These are phyloP conservation scores for Suhomyces bokatorum DNA, from an alignment of 1,139 yeast genomes.

Conservation along the genomic window DNA sequence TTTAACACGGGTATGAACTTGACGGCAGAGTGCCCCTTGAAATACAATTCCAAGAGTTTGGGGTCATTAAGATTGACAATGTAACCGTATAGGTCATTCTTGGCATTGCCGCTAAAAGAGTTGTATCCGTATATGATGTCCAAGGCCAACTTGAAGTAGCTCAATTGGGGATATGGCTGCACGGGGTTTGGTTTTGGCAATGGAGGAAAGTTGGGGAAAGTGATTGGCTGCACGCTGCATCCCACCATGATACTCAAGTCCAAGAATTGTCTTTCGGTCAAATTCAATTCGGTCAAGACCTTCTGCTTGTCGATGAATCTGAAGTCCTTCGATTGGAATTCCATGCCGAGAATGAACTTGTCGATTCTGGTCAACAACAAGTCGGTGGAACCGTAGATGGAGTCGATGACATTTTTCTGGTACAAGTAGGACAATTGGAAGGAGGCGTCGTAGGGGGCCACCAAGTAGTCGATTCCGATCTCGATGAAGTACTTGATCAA, in stretches of 20 bases:
- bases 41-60: constrained; percentile 37
- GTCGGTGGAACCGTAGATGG: constrained; percentile 85
- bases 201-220: constrained; percentile 59
- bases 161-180: constrained; percentile 46
- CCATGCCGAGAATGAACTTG: constrained; percentile 72
- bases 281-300: constrained; percentile 59
- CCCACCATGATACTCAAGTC: constrained; percentile 81
- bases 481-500: constrained; percentile 59
- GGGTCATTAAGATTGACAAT: constrained; percentile 41
- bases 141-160: constrained; percentile 45
- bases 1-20: constrained; percentile 68
- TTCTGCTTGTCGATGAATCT: constrained; percentile 62
- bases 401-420: constrained; percentile 59
- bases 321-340: constrained; percentile 62
- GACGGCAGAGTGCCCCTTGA: constrained; percentile 42
- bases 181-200: constrained; percentile 46
- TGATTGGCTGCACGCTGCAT: constrained; percentile 68
- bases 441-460: constrained; percentile 83
- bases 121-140: constrained; percentile 44
- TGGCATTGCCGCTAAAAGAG: constrained; percentile 29
- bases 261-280: constrained; percentile 64
- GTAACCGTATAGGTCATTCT: constrained; percentile 37
- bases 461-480: constrained; percentile 61
- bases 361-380: constrained; percentile 64
- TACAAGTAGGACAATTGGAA: constrained; percentile 77